Percentiles rank a stretch among this genome's conserved stretches.
These are phyloP conservation scores for Xylaria sp. DNA, from an alignment of 495 filamentous ascomycete species.

Conservation along the genomic window DNA sequence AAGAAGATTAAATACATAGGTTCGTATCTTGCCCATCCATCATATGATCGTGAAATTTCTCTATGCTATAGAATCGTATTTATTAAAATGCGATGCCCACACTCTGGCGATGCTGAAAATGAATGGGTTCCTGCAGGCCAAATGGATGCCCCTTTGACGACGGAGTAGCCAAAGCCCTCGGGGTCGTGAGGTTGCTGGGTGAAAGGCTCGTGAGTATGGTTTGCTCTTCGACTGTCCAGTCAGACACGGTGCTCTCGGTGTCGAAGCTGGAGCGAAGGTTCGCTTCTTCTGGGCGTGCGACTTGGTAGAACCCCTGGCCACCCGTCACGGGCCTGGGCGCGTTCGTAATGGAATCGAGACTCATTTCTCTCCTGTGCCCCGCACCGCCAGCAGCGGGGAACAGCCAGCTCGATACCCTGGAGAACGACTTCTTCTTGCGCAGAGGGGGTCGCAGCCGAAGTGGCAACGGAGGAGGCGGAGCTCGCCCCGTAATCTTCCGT, in stretches of 20 bases:
- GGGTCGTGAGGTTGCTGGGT: conserved; percentile 43
- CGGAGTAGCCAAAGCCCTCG: conserved; percentile 39
- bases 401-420: conserved; percentile 62
- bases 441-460: conserved; percentile 57
- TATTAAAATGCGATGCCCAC: conserved; percentile 55
- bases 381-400: conserved; percentile 46
- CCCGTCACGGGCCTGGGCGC: conserved; percentile 52
- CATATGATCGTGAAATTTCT: conserved; percentile 33
- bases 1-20: conserved; percentile 29
- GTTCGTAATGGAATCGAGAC: conserved; percentile 56
- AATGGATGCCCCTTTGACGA: conserved; percentile 33
- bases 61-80: conserved; percentile 21
- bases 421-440: conserved; percentile 65
- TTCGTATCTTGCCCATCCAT: conserved; percentile 32
- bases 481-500: conserved; percentile 41
- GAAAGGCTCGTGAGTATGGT: conserved; percentile 53
- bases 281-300: conserved; percentile 44
- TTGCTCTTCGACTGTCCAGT: conserved; percentile 49
- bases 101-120: conserved; percentile 46
- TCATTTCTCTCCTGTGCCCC: conserved; percentile 45
- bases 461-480: conserved; percentile 60
- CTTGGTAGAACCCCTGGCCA: conserved; percentile 61
- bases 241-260: conserved; percentile 49
- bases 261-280: conserved; percentile 45
- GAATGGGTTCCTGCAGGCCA: conserved; percentile 36